Base-by-base conservation (phyloP, 1,284 basidiomycete genomes). In the Ustilago tritici region DNA sequence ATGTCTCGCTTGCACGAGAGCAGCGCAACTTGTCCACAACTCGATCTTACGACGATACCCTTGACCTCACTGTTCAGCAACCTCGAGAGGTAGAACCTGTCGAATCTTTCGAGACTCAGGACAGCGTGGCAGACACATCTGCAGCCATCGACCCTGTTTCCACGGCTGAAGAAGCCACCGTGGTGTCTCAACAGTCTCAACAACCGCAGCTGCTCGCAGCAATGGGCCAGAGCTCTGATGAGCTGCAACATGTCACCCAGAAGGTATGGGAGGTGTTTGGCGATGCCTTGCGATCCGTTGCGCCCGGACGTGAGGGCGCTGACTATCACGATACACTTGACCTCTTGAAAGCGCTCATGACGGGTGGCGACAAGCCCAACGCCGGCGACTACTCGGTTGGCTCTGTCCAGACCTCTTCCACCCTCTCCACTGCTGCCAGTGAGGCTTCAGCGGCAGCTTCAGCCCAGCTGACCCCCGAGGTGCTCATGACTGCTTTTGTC, bases 211-310 rank as follows among this genome's bases (percentile, higher is more conserved):
- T 59, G 14, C 62, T 68, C 6, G 62, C 61, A 7, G 65, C 64
- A 1, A 49, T 54, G 3, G 77, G 71, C 11, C 61, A 73, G 4
- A 52, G 80, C 31, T 80, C 76, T 8, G 65, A 72, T 10, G 82
- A 82, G 65, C 68, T 85, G 46, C 83, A 85, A 47, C 67, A 78
- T 10, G 74, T 80, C 32, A 75, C 80, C 3, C 56, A 62, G 9
- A 78, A 79, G 36, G 77, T 84, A 10, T 84, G 81, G 82, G 55
- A 73, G 4, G 61, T 67, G 11, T 82, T 85, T 70, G 81, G 81
- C 41, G 83, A 85, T 34, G 62, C 59, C 2, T 73, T 85, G 9
- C 77, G 84, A 35, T 76, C 76, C 52, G 79, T 78, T 2, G 61
- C 70, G 4, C 76, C 80, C 1, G 70, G 78, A 17, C 65, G 63